Conservation (phyloP, 257 asterid species). For the Solanum clarkiae region DNA sequence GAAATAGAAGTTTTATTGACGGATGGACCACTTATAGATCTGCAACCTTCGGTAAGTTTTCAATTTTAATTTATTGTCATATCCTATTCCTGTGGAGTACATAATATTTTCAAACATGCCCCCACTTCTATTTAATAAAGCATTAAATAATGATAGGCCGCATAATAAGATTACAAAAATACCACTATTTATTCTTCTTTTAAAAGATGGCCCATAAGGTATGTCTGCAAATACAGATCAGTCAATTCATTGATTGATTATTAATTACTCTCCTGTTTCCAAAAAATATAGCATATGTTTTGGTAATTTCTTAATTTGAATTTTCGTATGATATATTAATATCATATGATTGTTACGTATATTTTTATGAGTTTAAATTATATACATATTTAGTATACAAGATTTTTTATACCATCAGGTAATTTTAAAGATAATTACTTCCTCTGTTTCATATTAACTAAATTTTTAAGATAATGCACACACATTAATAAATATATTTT, state of each 20-base stretch:
- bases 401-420: too few relatives aligned
- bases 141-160: neutral
- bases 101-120: neutral
- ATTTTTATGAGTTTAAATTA: too few relatives aligned
- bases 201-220: neutral
- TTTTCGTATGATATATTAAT: neutral
- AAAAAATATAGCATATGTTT: neutral
- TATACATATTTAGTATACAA: too few relatives aligned
- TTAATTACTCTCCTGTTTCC: neutral
- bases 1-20: conserved; percentile 37
- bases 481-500: too few relatives aligned
- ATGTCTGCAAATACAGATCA: neutral
- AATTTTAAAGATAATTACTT: too few relatives aligned
- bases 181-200: neutral
- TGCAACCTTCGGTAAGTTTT: conserved; percentile 57
- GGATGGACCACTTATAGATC: conserved; percentile 61
- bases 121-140: neutral
- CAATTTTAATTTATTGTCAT: neutral
- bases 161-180: neutral
- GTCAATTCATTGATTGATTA: neutral
- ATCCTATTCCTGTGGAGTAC: neutral
- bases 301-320: neutral
- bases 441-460: too few relatives aligned
- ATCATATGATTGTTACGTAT: neutral
- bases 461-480: too few relatives aligned